These are phyloP conservation scores for Eucalyptus pauciflora DNA, from an alignment of 345 rosid genomes.

Conservation along the genomic window DNA sequence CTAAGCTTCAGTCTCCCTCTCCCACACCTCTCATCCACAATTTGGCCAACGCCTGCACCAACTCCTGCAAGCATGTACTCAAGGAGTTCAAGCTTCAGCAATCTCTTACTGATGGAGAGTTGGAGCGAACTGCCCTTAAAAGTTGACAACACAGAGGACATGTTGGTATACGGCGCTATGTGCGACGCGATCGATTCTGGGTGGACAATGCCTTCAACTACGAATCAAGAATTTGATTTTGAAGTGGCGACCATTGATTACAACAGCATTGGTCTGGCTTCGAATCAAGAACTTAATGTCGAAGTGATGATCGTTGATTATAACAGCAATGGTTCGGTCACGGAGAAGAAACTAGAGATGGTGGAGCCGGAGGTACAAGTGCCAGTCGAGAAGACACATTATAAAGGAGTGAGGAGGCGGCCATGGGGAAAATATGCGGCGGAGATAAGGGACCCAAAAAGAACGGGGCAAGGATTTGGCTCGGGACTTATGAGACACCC, in stretches of 20 bases:
- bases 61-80: background rate
- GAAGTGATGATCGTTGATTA: background rate
- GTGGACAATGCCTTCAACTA: slow-evolving; percentile 5
- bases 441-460: slow-evolving; percentile 36
- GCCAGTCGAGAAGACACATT: background rate
- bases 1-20: background rate
- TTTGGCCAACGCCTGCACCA: background rate
- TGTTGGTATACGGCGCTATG: slow-evolving; percentile 13
- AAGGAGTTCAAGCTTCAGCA: slow-evolving; percentile 23
- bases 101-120: slow-evolving; percentile 13
- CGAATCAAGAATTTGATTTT: background rate
- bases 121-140: slow-evolving; percentile 27
- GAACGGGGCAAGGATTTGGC: slow-evolving; percentile 33
- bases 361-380: background rate
- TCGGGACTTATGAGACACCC: slow-evolving; percentile 33
- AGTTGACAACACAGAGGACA: slow-evolving; percentile 21
- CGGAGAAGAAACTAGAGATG: background rate
- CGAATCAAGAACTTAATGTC: background rate
- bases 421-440: slow-evolving; percentile 39
- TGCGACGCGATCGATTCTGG: slow-evolving; percentile 11
- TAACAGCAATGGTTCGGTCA: background rate
- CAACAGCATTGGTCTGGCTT: background rate
- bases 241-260: background rate
- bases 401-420: slow-evolving; percentile 34
- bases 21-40: background rate